phyloP scores from a whole-genome alignment of 805 yeast genomes.

The Hanseniaspora meyeri region DNA sequence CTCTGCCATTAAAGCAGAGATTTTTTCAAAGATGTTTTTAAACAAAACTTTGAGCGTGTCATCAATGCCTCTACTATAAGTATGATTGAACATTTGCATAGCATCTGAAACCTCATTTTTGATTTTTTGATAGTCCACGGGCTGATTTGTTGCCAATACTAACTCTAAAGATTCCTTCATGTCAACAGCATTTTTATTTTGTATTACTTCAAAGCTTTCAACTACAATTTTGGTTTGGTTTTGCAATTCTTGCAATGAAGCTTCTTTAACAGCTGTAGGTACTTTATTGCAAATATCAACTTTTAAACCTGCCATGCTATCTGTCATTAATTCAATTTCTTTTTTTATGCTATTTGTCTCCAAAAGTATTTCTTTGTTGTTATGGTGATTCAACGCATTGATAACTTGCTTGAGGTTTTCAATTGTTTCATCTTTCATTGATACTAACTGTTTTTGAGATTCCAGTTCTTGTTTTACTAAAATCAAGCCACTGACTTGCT shows the following conservation, averaged over 20 bases:
- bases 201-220: neutral
- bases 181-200: neutral
- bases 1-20: neutral
- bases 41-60: neutral
- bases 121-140: neutral
- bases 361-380: conserved; percentile 21
- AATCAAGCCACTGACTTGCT: neutral
- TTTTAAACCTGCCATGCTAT: conserved; percentile 3
- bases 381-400: conserved; percentile 6
- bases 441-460: conserved; percentile 19
- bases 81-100: neutral
- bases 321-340: neutral
- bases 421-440: conserved; percentile 14
- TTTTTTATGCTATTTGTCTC: neutral
- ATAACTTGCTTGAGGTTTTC: neutral
- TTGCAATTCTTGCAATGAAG: conserved; percentile 18
- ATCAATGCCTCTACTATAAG: neutral
- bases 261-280: conserved; percentile 16
- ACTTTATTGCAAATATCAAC: neutral
- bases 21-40: too few relatives aligned
- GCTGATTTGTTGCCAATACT: neutral
- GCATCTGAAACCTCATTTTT: neutral
- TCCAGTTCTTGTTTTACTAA: neutral
- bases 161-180: neutral
- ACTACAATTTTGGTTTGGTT: conserved; percentile 19